Evolutionary conservation across 768 basidiomycete genomes (phyloP), one percentile per base, ranked within the genome.

Genomic region (Mycena galopus): DNA sequence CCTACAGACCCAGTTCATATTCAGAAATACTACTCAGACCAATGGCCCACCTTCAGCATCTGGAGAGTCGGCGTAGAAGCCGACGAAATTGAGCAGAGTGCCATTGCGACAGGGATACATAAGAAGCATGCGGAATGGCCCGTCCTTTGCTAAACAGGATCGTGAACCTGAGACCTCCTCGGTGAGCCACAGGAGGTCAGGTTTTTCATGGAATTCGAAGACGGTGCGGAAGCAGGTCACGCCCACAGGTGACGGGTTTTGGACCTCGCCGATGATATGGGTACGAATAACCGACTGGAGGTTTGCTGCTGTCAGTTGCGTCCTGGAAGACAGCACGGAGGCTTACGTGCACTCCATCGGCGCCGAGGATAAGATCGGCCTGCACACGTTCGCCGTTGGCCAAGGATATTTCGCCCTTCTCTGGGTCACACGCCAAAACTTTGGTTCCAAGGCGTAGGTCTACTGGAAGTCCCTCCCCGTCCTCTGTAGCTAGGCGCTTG

Each of bases 151-250:
- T 11, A 71, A 0, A 19, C 67, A 42, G 17, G 9, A 44, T 1
- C 69, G 69, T 14, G 57, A 10, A 9, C 73, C 73, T 11, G 69
- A 64, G 30, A 59, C 27, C 21, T 61, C 69, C 19, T 42, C 55
- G 7, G 59, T 53, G 16, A 71, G 8, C 73, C 73, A 74, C 11
- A 63, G 30, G 10, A 67, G 29, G n/a, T 71, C 73, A 9, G 73
- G 60, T 4, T 58, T 55, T 8, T 65, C 59, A 6, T 23, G 42
- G 12, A 67, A 19, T 9, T 70, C 65, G 10, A 71, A 71, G 11
- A 71, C 44, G 12, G 60, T 33, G 27, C 73, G 69, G 62, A 74
- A 71, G 65, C 64, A 67, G 21, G 73, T 67, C 39, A 30, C 35
- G 25, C 69, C 69, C 1, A 65, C 67, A 21, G 32, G 2, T 7